These are phyloP conservation scores for Gaultheria prostrata DNA, from an alignment of 148 eudicot genomes.

Conservation along the genomic window DNA sequence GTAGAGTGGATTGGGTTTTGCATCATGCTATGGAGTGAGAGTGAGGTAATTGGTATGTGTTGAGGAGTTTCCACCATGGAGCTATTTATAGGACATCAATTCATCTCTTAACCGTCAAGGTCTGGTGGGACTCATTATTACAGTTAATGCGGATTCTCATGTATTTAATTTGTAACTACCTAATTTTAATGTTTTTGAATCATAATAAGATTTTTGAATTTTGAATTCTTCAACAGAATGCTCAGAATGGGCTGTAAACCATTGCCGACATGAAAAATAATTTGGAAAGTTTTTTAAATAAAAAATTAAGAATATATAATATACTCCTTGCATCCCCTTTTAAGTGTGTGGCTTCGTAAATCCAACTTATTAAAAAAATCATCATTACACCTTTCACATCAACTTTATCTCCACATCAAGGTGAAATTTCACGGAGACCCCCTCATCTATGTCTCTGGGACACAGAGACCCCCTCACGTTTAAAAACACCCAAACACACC, in stretches of 20 bases:
- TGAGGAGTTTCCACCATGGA: neutral
- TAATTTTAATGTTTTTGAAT: neutral
- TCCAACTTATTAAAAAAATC: no score
- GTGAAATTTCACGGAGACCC: no score
- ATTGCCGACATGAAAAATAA: neutral
- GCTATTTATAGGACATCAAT: neutral
- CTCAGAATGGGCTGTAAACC: neutral
- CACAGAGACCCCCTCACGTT: no score
- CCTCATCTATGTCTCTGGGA: no score
- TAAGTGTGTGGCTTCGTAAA: no score
- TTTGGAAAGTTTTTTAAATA: neutral
- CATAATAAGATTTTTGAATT: neutral
- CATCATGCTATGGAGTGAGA: neutral
- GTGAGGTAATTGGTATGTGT: neutral
- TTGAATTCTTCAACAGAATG: neutral
- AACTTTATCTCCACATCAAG: no score
- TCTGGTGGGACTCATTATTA: neutral
- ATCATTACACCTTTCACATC: no score
- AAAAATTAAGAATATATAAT: no score
- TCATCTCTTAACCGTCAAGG: neutral
- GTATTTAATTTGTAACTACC: neutral
- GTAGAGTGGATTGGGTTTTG: neutral
- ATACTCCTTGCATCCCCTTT: no score
- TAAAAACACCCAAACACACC: no score
- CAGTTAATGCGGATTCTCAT: neutral